These are phyloP conservation scores for Uronychia setigera DNA, from an alignment of 73 alveolate species.

Conservation along the genomic window DNA sequence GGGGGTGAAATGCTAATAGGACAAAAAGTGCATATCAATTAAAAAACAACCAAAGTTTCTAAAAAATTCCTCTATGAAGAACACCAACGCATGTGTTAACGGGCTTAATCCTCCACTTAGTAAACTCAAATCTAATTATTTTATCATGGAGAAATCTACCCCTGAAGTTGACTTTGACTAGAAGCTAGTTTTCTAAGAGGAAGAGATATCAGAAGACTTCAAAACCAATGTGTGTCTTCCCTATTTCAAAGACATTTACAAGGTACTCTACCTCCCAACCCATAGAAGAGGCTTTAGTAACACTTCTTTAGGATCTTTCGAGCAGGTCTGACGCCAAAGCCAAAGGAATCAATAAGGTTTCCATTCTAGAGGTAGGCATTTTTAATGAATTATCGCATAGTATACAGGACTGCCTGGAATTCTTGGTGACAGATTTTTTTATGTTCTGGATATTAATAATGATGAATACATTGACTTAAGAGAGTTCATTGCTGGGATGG, in stretches of 20 bases:
- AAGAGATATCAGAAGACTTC: slow-evolving; percentile 45
- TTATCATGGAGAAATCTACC: too few species aligned
- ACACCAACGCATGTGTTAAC: too few species aligned
- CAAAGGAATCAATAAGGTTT: slow-evolving; percentile 44
- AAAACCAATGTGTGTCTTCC: slow-evolving; percentile 48
- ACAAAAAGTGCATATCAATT: too few species aligned
- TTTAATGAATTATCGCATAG: not conserved
- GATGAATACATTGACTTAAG: slow-evolving; percentile 77
- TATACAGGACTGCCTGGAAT: slow-evolving; percentile 68
- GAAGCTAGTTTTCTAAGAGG: too few species aligned
- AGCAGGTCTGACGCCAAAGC: slow-evolving; percentile 41
- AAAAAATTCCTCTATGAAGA: too few species aligned
- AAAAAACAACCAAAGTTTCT: too few species aligned
- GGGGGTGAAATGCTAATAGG: too few species aligned
- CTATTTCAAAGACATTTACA: slow-evolving; percentile 49
- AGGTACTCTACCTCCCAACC: slow-evolving; percentile 24
- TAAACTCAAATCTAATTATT: too few species aligned
- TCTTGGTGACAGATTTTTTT: slow-evolving; percentile 81
- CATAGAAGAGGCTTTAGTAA: not conserved
- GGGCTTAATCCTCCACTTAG: too few species aligned
- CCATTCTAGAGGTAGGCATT: slow-evolving; percentile 30
- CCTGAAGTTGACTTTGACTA: too few species aligned
- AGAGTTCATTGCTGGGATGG: slow-evolving; percentile 76
- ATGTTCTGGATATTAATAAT: slow-evolving; percentile 69
- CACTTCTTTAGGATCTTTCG: slow-evolving; percentile 14